Evolutionary conservation across 1,139 yeast species (phyloP).

Genomic region (Debaryomyces robertsiae): DNA sequence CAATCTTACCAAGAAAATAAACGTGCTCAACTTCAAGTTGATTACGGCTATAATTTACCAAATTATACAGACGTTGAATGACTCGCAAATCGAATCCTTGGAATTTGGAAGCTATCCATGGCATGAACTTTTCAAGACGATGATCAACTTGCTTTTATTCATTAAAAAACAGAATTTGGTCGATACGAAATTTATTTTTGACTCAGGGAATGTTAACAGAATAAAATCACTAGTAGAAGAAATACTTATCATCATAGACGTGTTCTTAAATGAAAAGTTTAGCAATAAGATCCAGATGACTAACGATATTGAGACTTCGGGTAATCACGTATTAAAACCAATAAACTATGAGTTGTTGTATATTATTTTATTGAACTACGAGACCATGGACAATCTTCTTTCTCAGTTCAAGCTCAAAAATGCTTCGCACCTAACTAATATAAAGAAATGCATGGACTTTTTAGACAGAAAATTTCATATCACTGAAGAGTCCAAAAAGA

Average conservation of each 20-base stretch:
- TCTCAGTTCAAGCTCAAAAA: conserved; percentile 13
- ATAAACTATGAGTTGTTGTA: conserved; percentile 32
- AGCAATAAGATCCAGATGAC: conserved; percentile 17
- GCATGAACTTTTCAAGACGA: conserved; percentile 31
- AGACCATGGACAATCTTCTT: conserved; percentile 25
- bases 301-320: conserved; percentile 12
- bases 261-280: conserved; percentile 20
- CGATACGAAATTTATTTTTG: conserved; percentile 21
- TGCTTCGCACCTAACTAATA: conserved; percentile 16
- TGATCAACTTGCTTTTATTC: conserved; percentile 30
- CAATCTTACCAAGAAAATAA: conserved; percentile 41
- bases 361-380: conserved; percentile 34
- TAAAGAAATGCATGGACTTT: conserved; percentile 25
- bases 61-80: conserved; percentile 16
- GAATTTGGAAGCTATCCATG: conserved; percentile 27
- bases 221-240: conserved; percentile 29
- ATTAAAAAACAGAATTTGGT: conserved; percentile 24
- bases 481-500: conserved; percentile 23
- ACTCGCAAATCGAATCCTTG: conserved; percentile 8
- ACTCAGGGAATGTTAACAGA: conserved; percentile 14
- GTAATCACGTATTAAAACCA: conserved; percentile 17
- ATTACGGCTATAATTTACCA: conserved; percentile 29
- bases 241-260: conserved; percentile 27
- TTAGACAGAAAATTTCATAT: conserved; percentile 22
- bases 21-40: conserved; percentile 32